Evolutionary conservation across 2,329 filamentous ascomycete genomes (phyloP), one percentile per base, ranked within the genome.

Genomic region (Ceratocystis cacaofunesta): DNA sequence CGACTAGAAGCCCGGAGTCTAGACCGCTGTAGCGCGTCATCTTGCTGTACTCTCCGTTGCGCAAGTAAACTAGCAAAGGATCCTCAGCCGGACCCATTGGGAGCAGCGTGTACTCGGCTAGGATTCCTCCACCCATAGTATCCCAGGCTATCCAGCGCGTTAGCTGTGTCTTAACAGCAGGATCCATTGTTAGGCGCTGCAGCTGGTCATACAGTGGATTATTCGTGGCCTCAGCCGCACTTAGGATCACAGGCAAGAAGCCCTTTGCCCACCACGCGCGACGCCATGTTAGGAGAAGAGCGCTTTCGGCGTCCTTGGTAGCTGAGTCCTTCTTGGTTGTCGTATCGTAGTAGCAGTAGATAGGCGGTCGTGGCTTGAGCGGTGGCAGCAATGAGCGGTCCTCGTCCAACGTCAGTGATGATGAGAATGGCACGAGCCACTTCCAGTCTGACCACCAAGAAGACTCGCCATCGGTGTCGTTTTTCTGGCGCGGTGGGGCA

Each of bases 231-330:
- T 97, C 92, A 0, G 82, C 84, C 17, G 85, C 82, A 62, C 88
- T 86, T 65, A 97, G 76, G 50, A 97, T 88, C 6, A 94, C 80
- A 0, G 94, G 92, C 68, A 81, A 85, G 76, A 97, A 96, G 10
- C 92, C 94, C 71, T 95, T 85, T 0, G 92, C 90, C 89, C 90
- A 97, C 91, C 92, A 97, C 2, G 92, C 92, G 58, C 90, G 83
- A 68, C 92, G 83, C 94, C 94, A 97, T 64, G 89, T 87, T 66
- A 95, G 78, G 61, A 97, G 80, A 67, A 97, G 77, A 67, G 86
- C 82, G 71, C 87, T 87, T 73, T 96, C 89, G 3, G 89, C 88
- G 67, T 88, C 82, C 70, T 83, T 83, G 62, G 83, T 80, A 19
- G 82, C 81, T 61, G 82, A 79, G 41, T 87, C 82, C 74, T 86